A percentile compares a stretch with the other conserved stretches of the same genome.
Conservation (phyloP, 371 early-diverging fungal genomes). For the Mortierella sp. region DNA sequence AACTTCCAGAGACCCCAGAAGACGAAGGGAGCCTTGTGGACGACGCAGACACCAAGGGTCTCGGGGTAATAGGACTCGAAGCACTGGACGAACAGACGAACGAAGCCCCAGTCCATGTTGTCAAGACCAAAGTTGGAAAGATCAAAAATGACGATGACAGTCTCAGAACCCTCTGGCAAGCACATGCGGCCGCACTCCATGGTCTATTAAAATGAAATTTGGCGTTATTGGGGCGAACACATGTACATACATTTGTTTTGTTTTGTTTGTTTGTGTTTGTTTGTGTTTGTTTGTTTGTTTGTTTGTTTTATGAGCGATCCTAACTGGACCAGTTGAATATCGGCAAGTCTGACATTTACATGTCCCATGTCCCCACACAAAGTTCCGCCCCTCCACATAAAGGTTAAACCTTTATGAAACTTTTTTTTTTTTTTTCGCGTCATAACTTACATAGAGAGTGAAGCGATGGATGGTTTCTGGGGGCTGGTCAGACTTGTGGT, state of each 20-base stretch:
- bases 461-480: slow-evolving; percentile 67
- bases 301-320: no score
- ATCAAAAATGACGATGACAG: slow-evolving; percentile 84
- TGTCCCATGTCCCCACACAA: not conserved
- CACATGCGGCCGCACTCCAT: slow-evolving; percentile 87
- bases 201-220: slow-evolving; percentile 30
- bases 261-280: not conserved
- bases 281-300: no score
- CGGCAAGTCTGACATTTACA: not conserved
- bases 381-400: no score
- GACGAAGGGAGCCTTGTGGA: slow-evolving; percentile 91
- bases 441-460: slow-evolving; percentile 79
- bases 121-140: slow-evolving; percentile 82
- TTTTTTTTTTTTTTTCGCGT: not conserved
- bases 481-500: slow-evolving; percentile 68
- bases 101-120: slow-evolving; percentile 88
- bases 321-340: no score
- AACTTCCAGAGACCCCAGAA: slow-evolving; percentile 86
- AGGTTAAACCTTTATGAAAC: not conserved
- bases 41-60: slow-evolving; percentile 79
- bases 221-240: not conserved
- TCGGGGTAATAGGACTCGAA: slow-evolving; percentile 93
- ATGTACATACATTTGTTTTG: not conserved
- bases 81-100: slow-evolving; percentile 83
- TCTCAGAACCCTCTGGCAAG: slow-evolving; percentile 76